Conservation (phyloP, 352 stramenopile species). For the Peronospora belbahrii region DNA sequence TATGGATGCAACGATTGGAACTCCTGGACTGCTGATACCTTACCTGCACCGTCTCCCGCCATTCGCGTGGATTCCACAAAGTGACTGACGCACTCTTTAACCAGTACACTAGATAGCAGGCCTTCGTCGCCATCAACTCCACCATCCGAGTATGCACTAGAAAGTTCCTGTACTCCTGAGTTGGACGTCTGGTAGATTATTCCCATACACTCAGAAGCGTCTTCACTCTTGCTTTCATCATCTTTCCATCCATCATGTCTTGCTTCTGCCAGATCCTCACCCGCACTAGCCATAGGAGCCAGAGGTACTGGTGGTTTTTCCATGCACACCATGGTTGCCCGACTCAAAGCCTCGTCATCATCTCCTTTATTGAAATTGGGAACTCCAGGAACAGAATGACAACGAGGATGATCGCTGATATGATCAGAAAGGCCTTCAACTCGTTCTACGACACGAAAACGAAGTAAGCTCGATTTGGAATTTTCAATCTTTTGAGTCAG, state of each 20-base stretch:
- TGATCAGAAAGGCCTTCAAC: not conserved
- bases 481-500: slow-evolving; percentile 23
- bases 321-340: slow-evolving; percentile 40
- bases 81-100: slow-evolving; percentile 81
- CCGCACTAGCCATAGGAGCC: not conserved
- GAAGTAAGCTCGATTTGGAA: slow-evolving; percentile 6
- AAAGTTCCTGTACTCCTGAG: slow-evolving; percentile 50
- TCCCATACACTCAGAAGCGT: not conserved
- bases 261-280: not conserved
- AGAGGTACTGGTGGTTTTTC: slow-evolving; percentile 13
- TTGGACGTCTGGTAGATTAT: slow-evolving; percentile 46
- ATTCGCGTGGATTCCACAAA: slow-evolving; percentile 77
- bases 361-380: slow-evolving; percentile 9
- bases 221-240: slow-evolving; percentile 37
- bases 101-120: slow-evolving; percentile 60
- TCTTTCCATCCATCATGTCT: not conserved
- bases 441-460: not conserved
- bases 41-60: slow-evolving; percentile 39
- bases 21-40: slow-evolving; percentile 28
- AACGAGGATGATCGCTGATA: not conserved
- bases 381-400: slow-evolving; percentile 1
- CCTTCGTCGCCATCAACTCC: slow-evolving; percentile 51
- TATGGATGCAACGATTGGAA: slow-evolving; percentile 84
- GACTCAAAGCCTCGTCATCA: slow-evolving; percentile 29
- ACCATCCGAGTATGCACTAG: slow-evolving; percentile 39